These are phyloP conservation scores for Chalara sp. DNA, from an alignment of 2,329 filamentous ascomycete genomes.

Conservation along the genomic window DNA sequence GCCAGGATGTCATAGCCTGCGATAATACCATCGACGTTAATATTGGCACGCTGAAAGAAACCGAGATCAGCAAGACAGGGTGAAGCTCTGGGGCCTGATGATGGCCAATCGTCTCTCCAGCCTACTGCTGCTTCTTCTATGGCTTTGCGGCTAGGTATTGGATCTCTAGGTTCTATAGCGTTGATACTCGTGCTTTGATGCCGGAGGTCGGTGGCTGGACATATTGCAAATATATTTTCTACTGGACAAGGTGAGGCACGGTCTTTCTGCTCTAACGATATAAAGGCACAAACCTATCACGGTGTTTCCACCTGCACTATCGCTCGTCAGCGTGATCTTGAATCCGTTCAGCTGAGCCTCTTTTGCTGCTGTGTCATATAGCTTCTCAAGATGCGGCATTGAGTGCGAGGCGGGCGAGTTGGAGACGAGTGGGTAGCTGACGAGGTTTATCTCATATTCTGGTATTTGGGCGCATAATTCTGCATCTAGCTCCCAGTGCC, in stretches of 20 bases:
- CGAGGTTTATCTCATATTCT: constrained; percentile 12
- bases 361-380: constrained; percentile 4
- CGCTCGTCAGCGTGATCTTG: constrained; percentile 12
- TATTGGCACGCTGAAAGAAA: constrained; percentile 6
- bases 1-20: constrained; percentile 12
- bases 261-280: not conserved
- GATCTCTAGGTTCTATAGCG: constrained; percentile 7
- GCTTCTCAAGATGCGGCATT: constrained; percentile 7
- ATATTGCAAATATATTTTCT: constrained; percentile 13
- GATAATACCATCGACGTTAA: constrained; percentile 17
- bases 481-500: constrained; percentile 14
- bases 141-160: constrained; percentile 8
- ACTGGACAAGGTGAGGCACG: constrained; percentile 2
- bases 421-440: constrained; percentile 12
- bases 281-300: constrained; percentile 11
- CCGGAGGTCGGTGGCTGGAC: constrained; percentile 12
- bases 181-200: constrained; percentile 16
- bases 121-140: constrained; percentile 11
- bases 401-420: constrained; percentile 6
- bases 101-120: constrained; percentile 10
- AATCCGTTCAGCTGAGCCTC: constrained; percentile 1
- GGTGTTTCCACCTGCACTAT: constrained; percentile 14
- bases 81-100: constrained; percentile 11
- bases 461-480: constrained; percentile 9
- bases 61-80: constrained; percentile 14